Evolutionary conservation across 345 rosid genomes (phyloP).

Genomic region (Ricinus communis): DNA sequence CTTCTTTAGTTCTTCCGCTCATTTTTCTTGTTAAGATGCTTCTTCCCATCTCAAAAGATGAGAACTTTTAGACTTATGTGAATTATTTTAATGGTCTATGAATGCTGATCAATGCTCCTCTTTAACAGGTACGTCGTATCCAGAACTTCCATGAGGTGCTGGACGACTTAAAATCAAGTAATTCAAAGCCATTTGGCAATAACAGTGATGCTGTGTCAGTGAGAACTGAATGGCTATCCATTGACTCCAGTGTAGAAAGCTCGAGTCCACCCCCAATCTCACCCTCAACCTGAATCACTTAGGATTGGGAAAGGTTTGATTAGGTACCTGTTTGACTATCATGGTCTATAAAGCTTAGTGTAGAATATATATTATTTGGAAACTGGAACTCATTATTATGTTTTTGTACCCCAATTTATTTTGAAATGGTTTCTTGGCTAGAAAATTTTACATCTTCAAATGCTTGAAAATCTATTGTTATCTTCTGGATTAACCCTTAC

Average conservation of each 20-base stretch:
- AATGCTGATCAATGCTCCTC: constrained; percentile 9
- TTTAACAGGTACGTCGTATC: constrained; percentile 63
- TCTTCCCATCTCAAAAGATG: background rate
- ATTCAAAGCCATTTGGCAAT: constrained; percentile 53
- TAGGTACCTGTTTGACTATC: constrained; percentile 30
- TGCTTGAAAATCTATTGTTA: background rate
- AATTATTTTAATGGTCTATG: background rate
- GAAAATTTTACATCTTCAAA: background rate
- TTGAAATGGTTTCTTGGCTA: background rate
- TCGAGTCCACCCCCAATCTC: constrained; percentile 53
- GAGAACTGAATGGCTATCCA: constrained; percentile 77
- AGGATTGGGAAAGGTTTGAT: constrained; percentile 79
- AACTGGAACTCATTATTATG: background rate
- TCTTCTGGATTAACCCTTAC: background rate
- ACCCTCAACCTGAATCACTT: constrained; percentile 49
- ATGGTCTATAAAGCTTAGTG: background rate
- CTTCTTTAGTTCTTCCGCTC: background rate
- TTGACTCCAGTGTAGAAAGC: constrained; percentile 73
- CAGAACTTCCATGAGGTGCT: constrained; percentile 68
- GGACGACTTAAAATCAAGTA: constrained; percentile 67
- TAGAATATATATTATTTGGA: constrained; percentile 14
- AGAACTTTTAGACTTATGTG: too few relatives aligned
- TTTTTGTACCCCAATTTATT: background rate
- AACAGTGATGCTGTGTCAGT: constrained; percentile 45
- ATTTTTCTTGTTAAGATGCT: background rate